Percentiles rank a stretch among this genome's conserved stretches.
phyloP scores from a whole-genome alignment of 1,284 basidiomycete genomes.

The Moesziomyces globuligerus region DNA sequence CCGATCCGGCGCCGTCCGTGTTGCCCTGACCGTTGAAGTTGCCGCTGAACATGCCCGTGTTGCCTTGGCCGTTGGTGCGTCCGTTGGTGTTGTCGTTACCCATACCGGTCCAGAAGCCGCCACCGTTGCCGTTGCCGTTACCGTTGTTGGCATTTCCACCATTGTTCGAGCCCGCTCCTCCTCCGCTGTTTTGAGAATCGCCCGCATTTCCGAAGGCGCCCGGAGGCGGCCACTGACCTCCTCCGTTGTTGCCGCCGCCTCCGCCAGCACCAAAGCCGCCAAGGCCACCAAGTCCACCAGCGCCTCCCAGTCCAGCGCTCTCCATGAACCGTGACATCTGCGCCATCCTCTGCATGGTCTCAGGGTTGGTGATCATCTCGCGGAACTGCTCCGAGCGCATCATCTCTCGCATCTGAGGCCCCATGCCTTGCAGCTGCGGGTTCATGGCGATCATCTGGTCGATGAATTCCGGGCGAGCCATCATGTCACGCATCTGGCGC shows the following conservation, averaged over 20 bases:
- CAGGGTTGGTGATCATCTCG: constrained; percentile 63
- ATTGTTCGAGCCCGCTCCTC: background rate
- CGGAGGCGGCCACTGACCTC: constrained; percentile 51
- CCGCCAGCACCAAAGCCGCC: constrained; percentile 23
- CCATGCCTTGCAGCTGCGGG: constrained; percentile 61
- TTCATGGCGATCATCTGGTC: constrained; percentile 65
- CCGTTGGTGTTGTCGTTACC: constrained; percentile 2
- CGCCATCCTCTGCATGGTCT: constrained; percentile 61
- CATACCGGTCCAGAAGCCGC: constrained; percentile 4
- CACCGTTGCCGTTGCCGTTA: constrained; percentile 4
- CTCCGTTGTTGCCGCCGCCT: constrained; percentile 19
- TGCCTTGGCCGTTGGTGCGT: constrained; percentile 17
- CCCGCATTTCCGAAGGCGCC: constrained; percentile 45
- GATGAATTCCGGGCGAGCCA: constrained; percentile 61
- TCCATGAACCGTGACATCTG: constrained; percentile 58
- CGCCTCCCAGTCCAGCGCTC: constrained; percentile 31
- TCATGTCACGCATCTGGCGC: constrained; percentile 62
- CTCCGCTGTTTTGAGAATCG: background rate
- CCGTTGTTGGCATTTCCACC: constrained; percentile 8
- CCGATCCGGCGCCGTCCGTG: constrained; percentile 8
- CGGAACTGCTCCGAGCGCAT: constrained; percentile 62
- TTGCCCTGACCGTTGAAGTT: constrained; percentile 19
- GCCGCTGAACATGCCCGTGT: constrained; percentile 17
- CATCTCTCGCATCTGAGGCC: constrained; percentile 61
- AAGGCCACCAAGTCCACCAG: constrained; percentile 24